Evolutionary conservation across 768 basidiomycete species (phyloP).

Genomic region (Termitomyces sp.): DNA sequence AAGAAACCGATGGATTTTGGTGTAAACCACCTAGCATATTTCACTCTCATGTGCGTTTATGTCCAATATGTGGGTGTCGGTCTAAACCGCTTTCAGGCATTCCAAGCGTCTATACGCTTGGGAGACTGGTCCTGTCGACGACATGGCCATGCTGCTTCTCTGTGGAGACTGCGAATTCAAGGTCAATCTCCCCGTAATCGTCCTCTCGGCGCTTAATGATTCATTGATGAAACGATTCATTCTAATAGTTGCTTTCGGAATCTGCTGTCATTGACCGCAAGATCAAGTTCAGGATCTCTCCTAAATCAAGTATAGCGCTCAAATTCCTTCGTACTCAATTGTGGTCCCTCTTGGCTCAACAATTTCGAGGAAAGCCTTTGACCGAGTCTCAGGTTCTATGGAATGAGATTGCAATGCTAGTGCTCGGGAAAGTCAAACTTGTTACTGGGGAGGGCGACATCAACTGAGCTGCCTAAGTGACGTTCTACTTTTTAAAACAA

Average conservation of each 20-base stretch:
- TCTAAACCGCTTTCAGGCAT: slow-evolving; percentile 52
- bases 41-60: slow-evolving; percentile 75
- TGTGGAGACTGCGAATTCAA: slow-evolving; percentile 92
- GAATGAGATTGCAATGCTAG: slow-evolving; percentile 65
- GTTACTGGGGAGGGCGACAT: slow-evolving; percentile 20
- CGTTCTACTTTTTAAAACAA: no score
- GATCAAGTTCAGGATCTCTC: slow-evolving; percentile 62
- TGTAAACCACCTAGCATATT: slow-evolving; percentile 72
- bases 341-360: slow-evolving; percentile 49
- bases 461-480: no score
- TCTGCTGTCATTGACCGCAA: slow-evolving; percentile 81
- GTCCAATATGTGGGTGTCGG: not conserved
- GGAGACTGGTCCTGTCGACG: slow-evolving; percentile 90
- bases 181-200: slow-evolving; percentile 24
- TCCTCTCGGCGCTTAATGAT: not conserved
- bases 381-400: slow-evolving; percentile 57
- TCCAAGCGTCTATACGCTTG: slow-evolving; percentile 90
- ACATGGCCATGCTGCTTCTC: slow-evolving; percentile 71
- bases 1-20: slow-evolving; percentile 64
- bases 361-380: slow-evolving; percentile 60
- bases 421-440: slow-evolving; percentile 49
- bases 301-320: slow-evolving; percentile 74
- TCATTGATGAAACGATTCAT: not conserved
- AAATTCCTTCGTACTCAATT: slow-evolving; percentile 73
- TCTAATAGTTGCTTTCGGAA: slow-evolving; percentile 59